Percentiles rank a stretch among this genome's conserved stretches.
These are phyloP conservation scores for Trichoderma harzianum DNA, from an alignment of 2,329 filamentous ascomycete species.

Conservation along the genomic window DNA sequence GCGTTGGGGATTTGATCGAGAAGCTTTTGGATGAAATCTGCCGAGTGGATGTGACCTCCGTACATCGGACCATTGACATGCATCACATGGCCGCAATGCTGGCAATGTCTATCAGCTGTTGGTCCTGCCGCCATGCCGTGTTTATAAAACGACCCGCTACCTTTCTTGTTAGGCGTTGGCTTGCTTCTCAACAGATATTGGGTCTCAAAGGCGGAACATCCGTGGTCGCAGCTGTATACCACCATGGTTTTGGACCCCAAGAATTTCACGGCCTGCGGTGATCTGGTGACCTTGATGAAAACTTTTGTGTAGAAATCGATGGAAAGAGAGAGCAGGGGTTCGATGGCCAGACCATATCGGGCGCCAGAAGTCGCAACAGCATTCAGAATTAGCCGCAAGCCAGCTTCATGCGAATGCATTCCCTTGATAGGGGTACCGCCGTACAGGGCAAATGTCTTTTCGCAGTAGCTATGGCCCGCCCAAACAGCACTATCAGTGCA, in stretches of 20 bases:
- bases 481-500: constrained; percentile 96
- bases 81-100: constrained; percentile 81
- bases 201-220: constrained; percentile 87
- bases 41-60: constrained; percentile 81
- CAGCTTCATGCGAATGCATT: constrained; percentile 81
- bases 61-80: constrained; percentile 95
- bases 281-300: constrained; percentile 78
- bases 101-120: constrained; percentile 62
- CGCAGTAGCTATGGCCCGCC: constrained; percentile 88
- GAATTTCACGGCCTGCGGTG: constrained; percentile 84
- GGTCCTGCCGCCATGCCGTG: constrained; percentile 72
- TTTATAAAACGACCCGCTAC: constrained; percentile 69
- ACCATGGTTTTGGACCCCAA: constrained; percentile 88
- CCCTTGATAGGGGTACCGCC: constrained; percentile 86
- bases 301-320: constrained; percentile 94
- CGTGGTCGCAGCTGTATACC: constrained; percentile 84
- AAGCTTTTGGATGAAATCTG: constrained; percentile 75
- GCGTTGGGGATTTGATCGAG: constrained; percentile 67
- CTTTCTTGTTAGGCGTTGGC: constrained; percentile 65
- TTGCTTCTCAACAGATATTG: constrained; percentile 74
- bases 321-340: constrained; percentile 86
- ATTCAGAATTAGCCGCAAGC: constrained; percentile 80
- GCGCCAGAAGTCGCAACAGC: constrained; percentile 76
- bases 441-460: constrained; percentile 93
- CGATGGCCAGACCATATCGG: constrained; percentile 81